Percentiles rank a stretch among this genome's conserved stretches.
These are phyloP conservation scores for Rheum nobile DNA, from an alignment of 148 eudicot genomes.

Conservation along the genomic window DNA sequence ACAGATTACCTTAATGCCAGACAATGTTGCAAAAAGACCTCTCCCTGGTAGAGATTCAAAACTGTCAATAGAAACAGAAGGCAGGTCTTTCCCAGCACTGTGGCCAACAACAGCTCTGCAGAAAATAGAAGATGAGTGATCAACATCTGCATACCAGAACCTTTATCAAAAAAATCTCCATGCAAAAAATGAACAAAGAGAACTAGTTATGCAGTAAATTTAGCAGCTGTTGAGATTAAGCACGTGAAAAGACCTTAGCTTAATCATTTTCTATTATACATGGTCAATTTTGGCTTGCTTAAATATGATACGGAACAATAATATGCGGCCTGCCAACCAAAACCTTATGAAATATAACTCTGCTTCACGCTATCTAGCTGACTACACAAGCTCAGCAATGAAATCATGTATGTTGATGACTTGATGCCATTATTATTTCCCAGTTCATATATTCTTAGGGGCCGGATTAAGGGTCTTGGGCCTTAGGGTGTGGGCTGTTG, in stretches of 20 bases:
- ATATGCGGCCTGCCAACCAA: background rate
- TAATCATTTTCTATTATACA: background rate
- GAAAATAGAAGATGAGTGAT: constrained; percentile 10
- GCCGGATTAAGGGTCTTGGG: too few relatives aligned
- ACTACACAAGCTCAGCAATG: background rate
- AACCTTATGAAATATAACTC: background rate
- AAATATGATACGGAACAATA: background rate
- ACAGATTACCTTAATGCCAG: constrained; percentile 60
- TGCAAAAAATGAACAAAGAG: background rate
- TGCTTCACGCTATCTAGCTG: background rate
- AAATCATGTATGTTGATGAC: background rate
- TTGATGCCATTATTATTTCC: background rate
- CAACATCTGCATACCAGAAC: background rate
- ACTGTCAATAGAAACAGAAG: constrained; percentile 66
- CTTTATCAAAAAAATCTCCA: background rate
- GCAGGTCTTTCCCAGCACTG: constrained; percentile 70
- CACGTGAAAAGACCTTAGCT: background rate
- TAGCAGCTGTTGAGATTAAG: background rate
- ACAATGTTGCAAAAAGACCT: constrained; percentile 85
- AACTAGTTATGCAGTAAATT: background rate
- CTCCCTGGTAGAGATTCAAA: constrained; percentile 92
- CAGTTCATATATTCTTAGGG: too few relatives aligned
- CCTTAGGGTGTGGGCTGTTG: too few relatives aligned
- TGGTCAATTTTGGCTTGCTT: background rate
- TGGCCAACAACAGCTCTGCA: constrained; percentile 98